These are phyloP conservation scores for Citropsis articulata DNA, from an alignment of 345 rosid species.

Conservation along the genomic window DNA sequence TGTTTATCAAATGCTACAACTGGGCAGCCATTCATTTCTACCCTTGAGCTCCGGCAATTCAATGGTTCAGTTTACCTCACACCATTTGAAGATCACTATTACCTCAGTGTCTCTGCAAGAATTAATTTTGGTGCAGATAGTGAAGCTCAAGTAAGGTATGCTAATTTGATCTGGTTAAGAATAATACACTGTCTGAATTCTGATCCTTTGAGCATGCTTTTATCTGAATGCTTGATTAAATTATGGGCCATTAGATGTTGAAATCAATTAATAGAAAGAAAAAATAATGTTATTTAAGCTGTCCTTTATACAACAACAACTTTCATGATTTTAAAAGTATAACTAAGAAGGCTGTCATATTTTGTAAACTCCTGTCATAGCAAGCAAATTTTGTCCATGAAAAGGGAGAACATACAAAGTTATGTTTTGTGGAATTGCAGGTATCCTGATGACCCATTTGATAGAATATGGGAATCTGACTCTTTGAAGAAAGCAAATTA, in stretches of 20 bases:
- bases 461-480: slow-evolving; percentile 97
- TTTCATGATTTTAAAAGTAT: not conserved
- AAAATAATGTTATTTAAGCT: not conserved
- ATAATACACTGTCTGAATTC: slow-evolving; percentile 3
- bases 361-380: not conserved
- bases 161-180: slow-evolving; percentile 12
- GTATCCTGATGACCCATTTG: slow-evolving; percentile 97
- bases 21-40: slow-evolving; percentile 94
- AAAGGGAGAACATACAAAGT: not conserved
- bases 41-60: slow-evolving; percentile 95
- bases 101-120: slow-evolving; percentile 79
- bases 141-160: slow-evolving; percentile 79
- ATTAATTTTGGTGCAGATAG: slow-evolving; percentile 92
- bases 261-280: not conserved
- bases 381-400: not conserved
- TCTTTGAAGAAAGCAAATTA: slow-evolving; percentile 70
- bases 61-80: slow-evolving; percentile 85
- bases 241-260: not conserved
- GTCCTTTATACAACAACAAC: not conserved
- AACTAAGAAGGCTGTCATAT: not conserved
- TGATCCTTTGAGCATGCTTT: not conserved
- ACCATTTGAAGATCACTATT: slow-evolving; percentile 56
- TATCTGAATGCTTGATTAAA: slow-evolving; percentile 9
- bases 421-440: slow-evolving; percentile 31
- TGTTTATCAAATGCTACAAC: slow-evolving; percentile 98